Base-by-base conservation (phyloP, 176 grass and related monocot genomes). In the Raddia distichophylla region DNA sequence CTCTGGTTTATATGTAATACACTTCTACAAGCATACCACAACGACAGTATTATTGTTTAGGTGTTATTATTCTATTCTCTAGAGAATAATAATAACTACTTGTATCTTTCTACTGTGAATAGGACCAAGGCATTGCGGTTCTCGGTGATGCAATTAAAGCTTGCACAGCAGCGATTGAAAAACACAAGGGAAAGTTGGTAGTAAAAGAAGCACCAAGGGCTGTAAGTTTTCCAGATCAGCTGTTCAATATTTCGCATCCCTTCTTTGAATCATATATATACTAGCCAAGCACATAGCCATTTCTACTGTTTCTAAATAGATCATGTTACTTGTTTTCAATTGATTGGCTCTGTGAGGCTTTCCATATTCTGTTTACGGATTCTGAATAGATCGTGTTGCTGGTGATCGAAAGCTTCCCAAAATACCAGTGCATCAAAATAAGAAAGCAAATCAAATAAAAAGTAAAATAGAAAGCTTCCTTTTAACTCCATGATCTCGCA, bases 131-230 rank as follows among this genome's bases (percentile, higher is more conserved):
- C 18, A 91, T 97, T 53, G 83, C 87, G 60, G 80, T 94, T 84
- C 94, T 97, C 33, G 78, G 76, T 77, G 85, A 86, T 85, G 92
- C 94, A 64, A 85, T 97, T 77, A 97, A 94, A 55, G 90, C 83
- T 18, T 97, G 92, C 62, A 92, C 82, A 58, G 65, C 86, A 83
- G 92, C 75, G 72, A 97, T 94, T 61, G 94, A 97, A 37, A 77
- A 76, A 19, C 74, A 92, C 84, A 97, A 94, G 72, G 94, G 94
- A 16, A 97, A 97, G 70, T 80, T 94, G 52, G 20, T 84, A 46
- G 85, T 97, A 56, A 94, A 97, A 88, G 94, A 97, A 87, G 77
- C 76, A 64, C 90, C 94, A n/a, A 94, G 94, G 92, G 94, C 94
- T 87, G 92, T 97, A 92, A 94, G 92, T 87, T 90, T 12, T 82